Base-by-base conservation (phyloP, 2,329 filamentous ascomycete species). In the Neopestalotiopsis rosae region DNA sequence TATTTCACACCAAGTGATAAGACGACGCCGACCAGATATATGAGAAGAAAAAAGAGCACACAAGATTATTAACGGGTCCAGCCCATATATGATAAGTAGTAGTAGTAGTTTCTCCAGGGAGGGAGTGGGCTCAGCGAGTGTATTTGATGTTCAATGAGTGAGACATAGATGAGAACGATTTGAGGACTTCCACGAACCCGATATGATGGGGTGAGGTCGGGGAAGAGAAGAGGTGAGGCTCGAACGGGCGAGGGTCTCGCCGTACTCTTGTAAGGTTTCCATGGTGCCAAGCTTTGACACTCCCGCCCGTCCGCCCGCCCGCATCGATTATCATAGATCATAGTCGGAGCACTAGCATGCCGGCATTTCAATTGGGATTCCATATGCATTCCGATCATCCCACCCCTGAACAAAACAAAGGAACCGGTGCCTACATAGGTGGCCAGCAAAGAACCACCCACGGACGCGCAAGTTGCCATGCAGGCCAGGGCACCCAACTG, bases 221-320 rank as follows among this genome's bases (percentile, higher is more conserved):
- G 45, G 45, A 52, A 52, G 45, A n/a, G 34, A 38, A 3, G 34
- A 38, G 45, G n/a, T 52, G 45, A 52, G 45, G 45, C 45, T 52
- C 14, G 45, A 52, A 52, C 45, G 17, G 20, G n/a, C 45, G 45
- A 52, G n/a, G 45, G 17, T 52, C 14, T 17, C 45, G 14, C 45
- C 45, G 45, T 52, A 17, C n/a, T 52, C 45, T 52, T 52, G n/a
- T 52, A 52, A 52, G 45, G 9, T 52, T 28, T 9, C 34, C 34
- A 38, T 38, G 45, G n/a, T n/a, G 45, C 45, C 45, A 52, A 52
- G 45, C 45, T 52, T 52, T 52, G 45, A 52, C 45, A 52, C 45
- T 52, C 45, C 45, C 45, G 45, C 20, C 45, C 45, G 45, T 20
- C 45, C 45, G 20, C 2, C 17, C 17, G 20, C 17, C 17, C 17